Evolutionary conservation across 2,329 filamentous ascomycete genomes (phyloP).

Genomic region (Fusarium torreyae): DNA sequence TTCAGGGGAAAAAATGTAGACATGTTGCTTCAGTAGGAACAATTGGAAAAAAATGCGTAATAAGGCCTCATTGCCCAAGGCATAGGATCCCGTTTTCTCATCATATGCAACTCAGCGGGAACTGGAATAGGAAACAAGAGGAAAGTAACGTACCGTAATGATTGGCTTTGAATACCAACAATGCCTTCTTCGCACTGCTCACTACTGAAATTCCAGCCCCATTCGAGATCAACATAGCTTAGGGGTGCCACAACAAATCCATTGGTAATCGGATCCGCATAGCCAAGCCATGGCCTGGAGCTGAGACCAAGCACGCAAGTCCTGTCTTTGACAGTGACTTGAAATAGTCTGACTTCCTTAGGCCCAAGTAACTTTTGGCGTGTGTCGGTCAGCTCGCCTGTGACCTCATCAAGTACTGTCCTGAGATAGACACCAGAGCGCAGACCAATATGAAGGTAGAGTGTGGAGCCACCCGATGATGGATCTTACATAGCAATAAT

Average conservation of each 20-base stretch:
- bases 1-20: slow-evolving; percentile 27
- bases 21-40: slow-evolving; percentile 87
- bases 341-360: slow-evolving; percentile 90
- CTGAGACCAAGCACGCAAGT: slow-evolving; percentile 91
- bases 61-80: slow-evolving; percentile 69
- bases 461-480: slow-evolving; percentile 86
- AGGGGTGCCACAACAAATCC: slow-evolving; percentile 94
- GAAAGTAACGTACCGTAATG: slow-evolving; percentile 76
- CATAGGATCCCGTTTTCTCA: slow-evolving; percentile 71
- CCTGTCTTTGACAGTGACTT: slow-evolving; percentile 88
- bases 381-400: slow-evolving; percentile 94
- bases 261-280: slow-evolving; percentile 88
- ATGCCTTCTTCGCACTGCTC: slow-evolving; percentile 95
- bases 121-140: slow-evolving; percentile 52
- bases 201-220: slow-evolving; percentile 96
- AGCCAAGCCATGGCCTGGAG: slow-evolving; percentile 95
- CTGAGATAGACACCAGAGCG: slow-evolving; percentile 96
- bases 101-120: slow-evolving; percentile 69
- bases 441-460: slow-evolving; percentile 96
- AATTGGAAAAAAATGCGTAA: slow-evolving; percentile 81
- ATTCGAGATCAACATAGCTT: slow-evolving; percentile 89
- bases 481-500: slow-evolving; percentile 98
- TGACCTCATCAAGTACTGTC: slow-evolving; percentile 94
- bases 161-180: slow-evolving; percentile 92
- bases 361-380: slow-evolving; percentile 94